These are phyloP conservation scores for Gymnopus androsaceus DNA, from an alignment of 1,284 basidiomycete species.

Conservation along the genomic window DNA sequence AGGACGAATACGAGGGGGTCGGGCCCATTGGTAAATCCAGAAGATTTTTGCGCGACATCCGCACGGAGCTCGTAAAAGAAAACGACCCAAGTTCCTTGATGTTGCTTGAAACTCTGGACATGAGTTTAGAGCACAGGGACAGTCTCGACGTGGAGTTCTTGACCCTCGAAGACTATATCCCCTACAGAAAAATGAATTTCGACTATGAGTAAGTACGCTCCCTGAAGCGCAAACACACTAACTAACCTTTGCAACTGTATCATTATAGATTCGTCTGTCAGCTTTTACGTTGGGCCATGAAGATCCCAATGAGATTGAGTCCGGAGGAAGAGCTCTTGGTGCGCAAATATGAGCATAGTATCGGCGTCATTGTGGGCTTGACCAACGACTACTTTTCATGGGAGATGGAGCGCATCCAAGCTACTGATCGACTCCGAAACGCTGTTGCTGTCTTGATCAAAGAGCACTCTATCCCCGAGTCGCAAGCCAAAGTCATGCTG, in stretches of 20 bases:
- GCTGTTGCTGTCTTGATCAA: conserved; percentile 23
- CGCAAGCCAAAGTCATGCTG: conserved; percentile 16
- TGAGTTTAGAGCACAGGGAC: conserved; percentile 22
- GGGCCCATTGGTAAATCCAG: conserved; percentile 21
- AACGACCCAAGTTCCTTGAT: conserved; percentile 18
- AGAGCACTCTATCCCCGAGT: conserved; percentile 21
- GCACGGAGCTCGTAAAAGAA: conserved; percentile 20
- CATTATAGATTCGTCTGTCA: conserved; percentile 15
- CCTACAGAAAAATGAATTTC: conserved; percentile 25
- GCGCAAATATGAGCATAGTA: conserved; percentile 19
- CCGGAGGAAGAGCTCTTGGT: conserved; percentile 11
- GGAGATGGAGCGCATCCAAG: conserved; percentile 24
- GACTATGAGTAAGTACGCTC: conserved; percentile 22
- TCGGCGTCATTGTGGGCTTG: conserved; percentile 24
- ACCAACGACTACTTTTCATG: conserved; percentile 29
- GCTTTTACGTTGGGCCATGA: conserved; percentile 24
- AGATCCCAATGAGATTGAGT: no score
- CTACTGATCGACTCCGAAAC: conserved; percentile 24
- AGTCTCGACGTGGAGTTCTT: conserved; percentile 20
- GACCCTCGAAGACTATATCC: conserved; percentile 24
- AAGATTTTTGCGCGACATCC: conserved; percentile 19
- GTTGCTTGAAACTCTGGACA: conserved; percentile 19
- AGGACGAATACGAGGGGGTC: conserved; percentile 19
- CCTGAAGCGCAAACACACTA: background rate
- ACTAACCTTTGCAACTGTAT: conserved; percentile 9